These are phyloP conservation scores for Dictyophora rubrovolvata DNA, from an alignment of 768 basidiomycete genomes.

Conservation along the genomic window DNA sequence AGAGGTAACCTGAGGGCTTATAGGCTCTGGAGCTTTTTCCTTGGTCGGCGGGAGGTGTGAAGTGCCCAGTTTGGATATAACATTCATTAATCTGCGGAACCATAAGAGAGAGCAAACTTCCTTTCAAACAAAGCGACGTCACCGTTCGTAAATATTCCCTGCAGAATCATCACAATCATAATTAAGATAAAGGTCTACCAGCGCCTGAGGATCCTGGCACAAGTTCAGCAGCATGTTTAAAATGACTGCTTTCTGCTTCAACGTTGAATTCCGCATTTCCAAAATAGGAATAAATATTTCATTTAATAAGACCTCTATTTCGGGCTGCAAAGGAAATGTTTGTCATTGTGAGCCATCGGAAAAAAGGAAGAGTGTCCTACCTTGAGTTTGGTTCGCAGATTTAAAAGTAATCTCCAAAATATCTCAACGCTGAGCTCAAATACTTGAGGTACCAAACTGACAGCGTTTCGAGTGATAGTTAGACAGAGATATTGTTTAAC, in stretches of 20 bases:
- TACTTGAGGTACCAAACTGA: conserved; percentile 90
- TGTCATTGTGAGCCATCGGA: conserved; percentile 1
- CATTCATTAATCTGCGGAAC: conserved; percentile 70
- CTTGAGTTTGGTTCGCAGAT: conserved; percentile 94
- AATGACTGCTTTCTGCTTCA: conserved; percentile 91
- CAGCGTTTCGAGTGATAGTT: conserved; percentile 87
- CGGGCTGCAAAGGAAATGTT: conserved; percentile 55
- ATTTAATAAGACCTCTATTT: conserved; percentile 95
- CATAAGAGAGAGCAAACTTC: not conserved
- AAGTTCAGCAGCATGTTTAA: conserved; percentile 79
- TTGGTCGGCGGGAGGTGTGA: conserved; percentile 36
- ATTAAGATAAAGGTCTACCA: conserved; percentile 97
- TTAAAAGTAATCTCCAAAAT: conserved; percentile 92
- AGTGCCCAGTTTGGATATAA: conserved; percentile 85
- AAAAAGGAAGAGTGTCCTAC: conserved; percentile 28
- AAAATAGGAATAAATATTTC: conserved; percentile 98
- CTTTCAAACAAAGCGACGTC: conserved; percentile 19
- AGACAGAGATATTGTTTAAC: conserved; percentile 94
- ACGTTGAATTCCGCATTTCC: conserved; percentile 93
- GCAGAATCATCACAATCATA: conserved; percentile 96
- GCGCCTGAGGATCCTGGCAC: conserved; percentile 92
- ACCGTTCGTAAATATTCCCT: conserved; percentile 98
- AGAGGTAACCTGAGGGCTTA: conserved; percentile 50
- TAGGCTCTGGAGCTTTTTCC: conserved; percentile 44
- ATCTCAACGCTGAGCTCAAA: conserved; percentile 98